These are phyloP conservation scores for Sarocladium kiliense DNA, from an alignment of 2,329 filamentous ascomycete species.

Conservation along the genomic window DNA sequence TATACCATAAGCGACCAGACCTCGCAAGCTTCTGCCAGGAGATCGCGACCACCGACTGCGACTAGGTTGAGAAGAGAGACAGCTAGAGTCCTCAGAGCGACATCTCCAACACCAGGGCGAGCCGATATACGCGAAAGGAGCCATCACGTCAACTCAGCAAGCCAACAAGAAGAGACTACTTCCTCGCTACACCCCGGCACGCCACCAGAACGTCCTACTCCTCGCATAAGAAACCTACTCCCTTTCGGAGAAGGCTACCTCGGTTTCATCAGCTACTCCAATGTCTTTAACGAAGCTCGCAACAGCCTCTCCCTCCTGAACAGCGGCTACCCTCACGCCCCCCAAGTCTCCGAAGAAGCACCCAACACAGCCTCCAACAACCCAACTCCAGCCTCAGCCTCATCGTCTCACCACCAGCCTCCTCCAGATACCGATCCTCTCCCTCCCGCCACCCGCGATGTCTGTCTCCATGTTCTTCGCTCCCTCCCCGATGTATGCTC, in stretches of 20 bases:
- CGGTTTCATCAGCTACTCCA: constrained; percentile 38
- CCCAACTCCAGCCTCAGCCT: background rate
- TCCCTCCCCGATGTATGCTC: constrained; percentile 24
- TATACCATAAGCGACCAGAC: constrained; percentile 18
- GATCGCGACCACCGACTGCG: background rate
- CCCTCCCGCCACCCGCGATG: constrained; percentile 14
- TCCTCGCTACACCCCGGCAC: too few relatives aligned
- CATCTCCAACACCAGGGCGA: too few relatives aligned
- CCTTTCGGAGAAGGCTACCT: constrained; percentile 30
- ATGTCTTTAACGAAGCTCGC: constrained; percentile 36
- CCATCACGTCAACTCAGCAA: too few relatives aligned
- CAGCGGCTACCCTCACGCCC: constrained; percentile 11
- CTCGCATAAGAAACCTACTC: background rate
- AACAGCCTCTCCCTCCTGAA: constrained; percentile 31
- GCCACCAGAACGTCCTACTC: constrained; percentile 2
- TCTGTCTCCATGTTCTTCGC: constrained; percentile 29
- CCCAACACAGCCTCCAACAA: background rate
- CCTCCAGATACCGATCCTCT: constrained; percentile 33
- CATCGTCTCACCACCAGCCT: background rate
- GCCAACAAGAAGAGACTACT: background rate
- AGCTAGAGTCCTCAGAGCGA: too few relatives aligned
- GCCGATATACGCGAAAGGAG: too few relatives aligned
- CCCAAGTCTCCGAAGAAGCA: background rate
- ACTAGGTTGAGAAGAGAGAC: too few relatives aligned
- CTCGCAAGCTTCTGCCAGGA: background rate